These are phyloP conservation scores for Talaromyces sp. DNA, from an alignment of 2,329 filamentous ascomycete genomes.

Conservation along the genomic window DNA sequence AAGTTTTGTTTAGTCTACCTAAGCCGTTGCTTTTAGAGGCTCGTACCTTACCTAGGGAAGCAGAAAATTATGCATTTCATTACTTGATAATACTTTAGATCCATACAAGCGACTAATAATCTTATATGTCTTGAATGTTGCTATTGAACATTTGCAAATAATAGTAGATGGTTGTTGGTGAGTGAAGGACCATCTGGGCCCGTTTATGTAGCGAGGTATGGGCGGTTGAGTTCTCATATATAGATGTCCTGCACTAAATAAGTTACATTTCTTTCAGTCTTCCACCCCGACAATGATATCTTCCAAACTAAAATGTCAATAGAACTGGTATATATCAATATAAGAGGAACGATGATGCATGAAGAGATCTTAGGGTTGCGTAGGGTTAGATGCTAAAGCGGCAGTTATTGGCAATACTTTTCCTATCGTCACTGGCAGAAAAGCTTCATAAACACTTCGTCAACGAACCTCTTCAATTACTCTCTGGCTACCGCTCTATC, in stretches of 20 bases:
- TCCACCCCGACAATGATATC: too few relatives aligned
- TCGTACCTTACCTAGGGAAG: too few relatives aligned
- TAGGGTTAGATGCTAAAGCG: not conserved
- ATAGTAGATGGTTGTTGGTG: too few relatives aligned
- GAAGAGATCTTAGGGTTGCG: not conserved
- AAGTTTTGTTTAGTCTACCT: not conserved
- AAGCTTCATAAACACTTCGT: not conserved
- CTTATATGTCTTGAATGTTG: too few relatives aligned
- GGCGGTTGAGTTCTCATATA: not conserved
- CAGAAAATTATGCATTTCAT: not conserved
- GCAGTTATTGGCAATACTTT: not conserved
- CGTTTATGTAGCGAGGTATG: not conserved
- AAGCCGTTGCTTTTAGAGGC: too few relatives aligned
- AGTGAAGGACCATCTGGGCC: too few relatives aligned
- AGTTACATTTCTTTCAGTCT: not conserved
- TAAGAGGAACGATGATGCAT: not conserved
- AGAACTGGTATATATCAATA: not conserved
- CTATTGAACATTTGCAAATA: too few relatives aligned
- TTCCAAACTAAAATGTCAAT: not conserved
- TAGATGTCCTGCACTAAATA: not conserved
- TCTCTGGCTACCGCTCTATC: not conserved
- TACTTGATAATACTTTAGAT: too few relatives aligned
- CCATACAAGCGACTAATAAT: too few relatives aligned
- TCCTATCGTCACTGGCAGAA: conserved; percentile 1
- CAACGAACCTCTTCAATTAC: not conserved